Base-by-base conservation (phyloP, 208 protist genomes). In the Trichomonas vaginalis region DNA sequence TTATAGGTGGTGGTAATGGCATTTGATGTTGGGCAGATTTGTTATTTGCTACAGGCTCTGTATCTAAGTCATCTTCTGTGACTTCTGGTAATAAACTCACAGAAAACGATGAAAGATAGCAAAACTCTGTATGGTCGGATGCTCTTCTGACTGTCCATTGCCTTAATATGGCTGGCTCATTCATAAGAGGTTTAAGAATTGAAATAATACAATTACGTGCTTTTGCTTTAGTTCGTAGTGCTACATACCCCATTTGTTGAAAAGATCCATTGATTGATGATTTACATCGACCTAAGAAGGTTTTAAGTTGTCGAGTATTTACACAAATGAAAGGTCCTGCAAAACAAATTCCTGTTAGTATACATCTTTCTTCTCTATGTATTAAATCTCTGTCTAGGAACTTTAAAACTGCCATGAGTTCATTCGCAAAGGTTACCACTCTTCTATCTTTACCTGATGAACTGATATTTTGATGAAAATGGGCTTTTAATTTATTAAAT, bases 171-270 rank as follows among this genome's bases (percentile, higher is more conserved):
- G 86, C 40, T 49, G 86, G 86, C 23, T 92, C 86, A 51, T 27
- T 51, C n/a, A 45, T 92, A 0, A 92, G 27, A 2, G 86, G 45
- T 8, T 42, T 23, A 12, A 92, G 17, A 35, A 92, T 45, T 14
- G 86, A 35, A 56, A 92, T 45, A 51, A 92, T 92, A 51, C 86
- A 92, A 39, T 35, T 92, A 17, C 86, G 48, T 8, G 86, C 86
- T 42, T 92, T 92, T 51, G 45, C 45, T 42, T 92, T 92, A 0
- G 86, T 92, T 39, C 86, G 39, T 23, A 92, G 42, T 0, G 86
- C 86, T 35, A 92, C 86, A 39, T 92, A 92, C 23, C 86, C 86
- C 86, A 92, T 92, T 47, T 92, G 86, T 47, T 92, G 86, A 47
- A 92, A 92, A n/a, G 40, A 42, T 17, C 86, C 86, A 39, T 92